phyloP scores from a whole-genome alignment of 352 stramenopile genomes.

The Phytophthora cryptogea region DNA sequence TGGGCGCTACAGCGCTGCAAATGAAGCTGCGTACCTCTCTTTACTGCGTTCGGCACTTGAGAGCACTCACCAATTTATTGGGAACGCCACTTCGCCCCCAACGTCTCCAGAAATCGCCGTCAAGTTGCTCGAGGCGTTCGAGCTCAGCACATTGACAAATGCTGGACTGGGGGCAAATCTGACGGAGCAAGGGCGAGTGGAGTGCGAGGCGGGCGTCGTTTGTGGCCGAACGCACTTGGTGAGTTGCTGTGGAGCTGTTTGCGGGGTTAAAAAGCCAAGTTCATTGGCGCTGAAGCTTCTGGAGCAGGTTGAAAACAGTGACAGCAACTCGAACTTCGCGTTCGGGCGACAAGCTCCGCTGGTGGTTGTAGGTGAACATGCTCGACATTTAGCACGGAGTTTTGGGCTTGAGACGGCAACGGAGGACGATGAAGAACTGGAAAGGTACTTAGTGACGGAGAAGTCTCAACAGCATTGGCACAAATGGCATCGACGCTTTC shows the following conservation, averaged over 20 bases:
- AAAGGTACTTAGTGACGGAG: conserved; percentile 46
- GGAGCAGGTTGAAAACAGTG: conserved; percentile 16
- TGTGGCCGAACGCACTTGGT: conserved; percentile 46
- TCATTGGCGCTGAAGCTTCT: conserved; percentile 49
- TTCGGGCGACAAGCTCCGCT: conserved; percentile 60
- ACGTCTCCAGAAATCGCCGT: conserved; percentile 35
- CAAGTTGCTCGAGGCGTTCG: conserved; percentile 47
- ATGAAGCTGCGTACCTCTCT: conserved; percentile 47
- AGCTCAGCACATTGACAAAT: conserved; percentile 59
- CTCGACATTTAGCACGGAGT: conserved; percentile 30
- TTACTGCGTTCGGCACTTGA: conserved; percentile 45
- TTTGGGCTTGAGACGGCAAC: conserved; percentile 47
- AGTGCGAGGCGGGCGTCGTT: conserved; percentile 63
- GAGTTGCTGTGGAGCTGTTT: conserved; percentile 48
- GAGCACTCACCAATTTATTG: conserved; percentile 17
- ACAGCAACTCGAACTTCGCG: conserved; percentile 16
- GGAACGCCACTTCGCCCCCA: conserved; percentile 3
- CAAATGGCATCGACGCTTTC: conserved; percentile 52
- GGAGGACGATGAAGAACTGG: conserved; percentile 22
- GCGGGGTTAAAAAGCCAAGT: conserved; percentile 55
- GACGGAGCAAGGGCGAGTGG: conserved; percentile 47
- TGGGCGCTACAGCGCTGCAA: conserved; percentile 39
- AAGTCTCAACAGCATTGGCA: conserved; percentile 39
- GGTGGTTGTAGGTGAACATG: conserved; percentile 58
- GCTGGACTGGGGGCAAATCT: conserved; percentile 61